Base-by-base conservation (phyloP, 2,329 filamentous ascomycete genomes). In the Tolypocladium nubicola region DNA sequence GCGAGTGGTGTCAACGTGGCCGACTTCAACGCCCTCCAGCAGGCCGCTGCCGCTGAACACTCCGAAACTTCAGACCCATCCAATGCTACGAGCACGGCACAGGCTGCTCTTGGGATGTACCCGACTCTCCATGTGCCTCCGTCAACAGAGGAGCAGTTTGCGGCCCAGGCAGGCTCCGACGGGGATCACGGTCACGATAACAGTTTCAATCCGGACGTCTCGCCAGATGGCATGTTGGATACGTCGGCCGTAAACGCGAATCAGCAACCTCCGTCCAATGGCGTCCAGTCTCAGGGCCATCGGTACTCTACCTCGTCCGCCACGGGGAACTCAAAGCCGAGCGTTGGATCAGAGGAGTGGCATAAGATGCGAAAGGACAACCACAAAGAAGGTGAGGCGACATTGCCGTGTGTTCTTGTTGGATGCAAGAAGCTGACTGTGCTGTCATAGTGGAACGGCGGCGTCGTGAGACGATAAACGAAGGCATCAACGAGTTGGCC, bases 331-430 rank as follows among this genome's bases (percentile, higher is more conserved):
- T 75, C 80, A 58, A 97, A 97, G 73, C 92, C 92, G 9, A 84
- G 87, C 8, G 94, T 97, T n/a, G 94, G 94, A 2, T 94, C 91
- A 2, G 90, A 96, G 56, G 93, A 97, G 73, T 99, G 94, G 94
- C 94, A 99, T 72, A 96, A 96, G 71, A 86, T 96, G 66, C 85
- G 94, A 61, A 94, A 96, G 70, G 93, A 97, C 67, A 99, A 97
- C 63, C 94, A 99, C 76, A 99, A 99, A 82, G 93, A 97, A 80
- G 94, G 93, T 94, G 75, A 68, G 82, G 39, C 11, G 9, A 16
- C 4, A 8, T 19, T 10, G 2, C 4, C 14, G 4, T 9, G 13
- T 33, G 8, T 8, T 33, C n/a, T 21, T 19, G 4, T 49, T 54
- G 23, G 33, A 21, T 54, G 26, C 14, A 40, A n/a, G 14, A 26